phyloP scores from a whole-genome alignment of 305 asterid species.

The Withania somnifera region DNA sequence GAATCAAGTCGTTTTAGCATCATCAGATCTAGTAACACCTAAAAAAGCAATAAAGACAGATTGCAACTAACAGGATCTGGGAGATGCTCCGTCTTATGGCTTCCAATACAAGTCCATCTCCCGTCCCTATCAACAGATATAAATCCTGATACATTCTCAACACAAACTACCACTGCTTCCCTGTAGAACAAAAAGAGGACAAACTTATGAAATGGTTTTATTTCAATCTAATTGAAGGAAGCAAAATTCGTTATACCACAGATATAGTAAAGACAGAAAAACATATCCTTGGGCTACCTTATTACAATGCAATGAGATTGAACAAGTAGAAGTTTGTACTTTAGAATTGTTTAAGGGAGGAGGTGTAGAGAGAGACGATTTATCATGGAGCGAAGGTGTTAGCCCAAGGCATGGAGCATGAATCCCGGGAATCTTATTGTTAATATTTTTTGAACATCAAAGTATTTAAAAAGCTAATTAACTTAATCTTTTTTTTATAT shows the following conservation, averaged over 20 bases:
- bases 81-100: conserved; percentile 22
- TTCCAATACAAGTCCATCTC: conserved; percentile 45
- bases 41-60: not conserved
- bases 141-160: conserved; percentile 41
- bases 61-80: conserved; percentile 51
- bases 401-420: not conserved
- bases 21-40: not conserved
- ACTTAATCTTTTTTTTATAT: not conserved
- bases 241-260: not conserved
- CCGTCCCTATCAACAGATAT: conserved; percentile 43
- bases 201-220: not conserved
- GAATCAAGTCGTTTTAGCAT: not conserved
- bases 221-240: not conserved
- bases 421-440: not conserved
- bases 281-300: not conserved
- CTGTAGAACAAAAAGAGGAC: conserved; percentile 19
- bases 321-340: not conserved
- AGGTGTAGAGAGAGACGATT: not conserved
- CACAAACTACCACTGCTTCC: conserved; percentile 52
- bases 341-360: not conserved
- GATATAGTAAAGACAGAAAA: not conserved
- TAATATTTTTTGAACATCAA: not conserved
- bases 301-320: not conserved
- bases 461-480: not conserved
- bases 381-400: not conserved